These are phyloP conservation scores for Usnea hakonensis DNA, from an alignment of 495 filamentous ascomycete genomes.

Conservation along the genomic window DNA sequence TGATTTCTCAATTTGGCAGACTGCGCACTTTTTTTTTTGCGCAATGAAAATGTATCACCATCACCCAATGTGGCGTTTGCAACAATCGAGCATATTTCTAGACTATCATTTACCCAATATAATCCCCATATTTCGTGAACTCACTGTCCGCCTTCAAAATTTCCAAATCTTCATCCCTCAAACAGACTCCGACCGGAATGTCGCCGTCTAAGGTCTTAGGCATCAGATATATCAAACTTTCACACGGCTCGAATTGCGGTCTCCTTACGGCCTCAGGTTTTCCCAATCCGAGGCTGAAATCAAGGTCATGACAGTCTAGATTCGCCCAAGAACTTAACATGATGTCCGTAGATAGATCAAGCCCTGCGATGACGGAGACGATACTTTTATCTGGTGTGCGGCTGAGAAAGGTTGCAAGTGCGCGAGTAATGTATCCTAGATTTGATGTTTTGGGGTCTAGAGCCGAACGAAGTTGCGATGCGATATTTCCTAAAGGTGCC, in stretches of 20 bases:
- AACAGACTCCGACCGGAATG: constrained; percentile 35
- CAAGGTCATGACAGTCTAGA: constrained; percentile 36
- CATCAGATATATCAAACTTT: constrained; percentile 43
- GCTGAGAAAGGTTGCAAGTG: constrained; percentile 37
- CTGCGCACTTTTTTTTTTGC: too few species aligned
- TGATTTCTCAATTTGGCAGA: too few species aligned
- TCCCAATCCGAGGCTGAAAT: constrained; percentile 45
- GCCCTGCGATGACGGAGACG: constrained; percentile 23
- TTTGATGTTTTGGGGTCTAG: constrained; percentile 34
- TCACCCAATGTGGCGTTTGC: too few species aligned
- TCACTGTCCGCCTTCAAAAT: constrained; percentile 33
- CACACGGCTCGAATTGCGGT: constrained; percentile 38
- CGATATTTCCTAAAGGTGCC: constrained; percentile 33
- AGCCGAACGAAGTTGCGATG: constrained; percentile 38
- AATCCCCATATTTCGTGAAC: constrained; percentile 32
- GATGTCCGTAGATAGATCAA: constrained; percentile 35
- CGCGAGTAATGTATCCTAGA: constrained; percentile 32
- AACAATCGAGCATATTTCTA: too few species aligned
- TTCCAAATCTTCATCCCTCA: constrained; percentile 37
- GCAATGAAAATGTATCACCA: too few species aligned
- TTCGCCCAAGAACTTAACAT: constrained; percentile 50
- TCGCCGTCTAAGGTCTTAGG: constrained; percentile 34
- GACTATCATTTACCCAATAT: constrained; percentile 26
- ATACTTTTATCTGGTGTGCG: constrained; percentile 29
- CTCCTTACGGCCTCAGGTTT: constrained; percentile 42